Base-by-base conservation (phyloP, 2,329 filamentous ascomycete genomes). In the Zasmidium citrigriseum region DNA sequence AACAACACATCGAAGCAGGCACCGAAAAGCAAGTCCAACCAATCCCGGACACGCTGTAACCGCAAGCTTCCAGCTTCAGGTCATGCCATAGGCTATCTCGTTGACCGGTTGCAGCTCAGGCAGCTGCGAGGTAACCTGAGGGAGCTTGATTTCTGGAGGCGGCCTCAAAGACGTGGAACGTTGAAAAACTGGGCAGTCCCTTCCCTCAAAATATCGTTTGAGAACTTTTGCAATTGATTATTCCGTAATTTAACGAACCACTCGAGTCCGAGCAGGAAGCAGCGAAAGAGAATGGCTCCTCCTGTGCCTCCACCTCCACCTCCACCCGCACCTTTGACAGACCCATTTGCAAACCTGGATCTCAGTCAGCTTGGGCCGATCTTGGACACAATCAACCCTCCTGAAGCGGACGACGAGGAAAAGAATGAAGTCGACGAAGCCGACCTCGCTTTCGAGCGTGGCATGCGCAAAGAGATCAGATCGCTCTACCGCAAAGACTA, bases 401-500 rank as follows among this genome's bases (percentile, higher is more conserved):
- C 34, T n/a, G 18, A 41, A 9, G 14, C 14, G 12, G 5, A 7
- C 5, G 34, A 41, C 5, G 34, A 46, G 23, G 48, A 51, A 24
- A 25, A 34, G 3, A 25, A 29, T 21, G 22, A 24, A 21, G 48
- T 34, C 18, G 24, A 21, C 3, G 48, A 51, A 18, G 11, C n/a
- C 7, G 48, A 51, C 25, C 20, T 34, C 2, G 48, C 25, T 14
- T 34, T 34, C 24, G 48, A 51, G 12, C 24, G 48, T 1, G 48
- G 48, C 48, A 51, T 51, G 48, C 27, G 34, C n/a, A 27, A 34
- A n/a, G 48, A 51, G 20, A 18, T 21, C 48, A 51, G 34, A 25
- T 34, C n/a, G 20, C 48, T 51, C 14, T 51, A 51, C 22, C 48
- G 48, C 11, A 25, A 51, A 34, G 48, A 51, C 48, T 51, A 51